Base-by-base conservation (phyloP, 1,284 basidiomycete species). In the Dichomitus squalens region DNA sequence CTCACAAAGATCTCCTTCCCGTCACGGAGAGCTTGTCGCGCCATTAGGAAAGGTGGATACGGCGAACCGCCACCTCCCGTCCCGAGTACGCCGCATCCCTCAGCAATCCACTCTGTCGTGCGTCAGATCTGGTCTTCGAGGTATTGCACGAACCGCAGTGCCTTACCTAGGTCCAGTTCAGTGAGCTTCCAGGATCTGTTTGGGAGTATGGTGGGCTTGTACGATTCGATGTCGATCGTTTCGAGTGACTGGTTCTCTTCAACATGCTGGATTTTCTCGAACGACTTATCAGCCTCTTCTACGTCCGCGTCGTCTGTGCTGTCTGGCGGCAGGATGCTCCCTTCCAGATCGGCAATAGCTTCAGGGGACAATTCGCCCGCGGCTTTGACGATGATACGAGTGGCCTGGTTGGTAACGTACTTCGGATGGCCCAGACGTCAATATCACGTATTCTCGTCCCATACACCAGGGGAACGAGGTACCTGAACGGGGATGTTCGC, bases 41-140 rank as follows among this genome's bases (percentile, higher is more conserved):
- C 68, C 60, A 77, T 75, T 18, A 82, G 63, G 65, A 77, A 83
- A 8, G 75, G 70, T 11, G 79, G 77, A 58, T 81, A 81, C 0
- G 82, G 76, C 0, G 79, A 78, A 4, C 82, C 82, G 4, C 83
- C 82, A 9, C 83, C 83, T 2, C 83, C 82, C 14, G 77, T 79
- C 1, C 82, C 83, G 5, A 84, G 68, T 31, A 83, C 74, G 50
- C 80, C 82, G 60, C 81, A 84, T 7, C 82, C 81, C 33, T 78
- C 75, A 1, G 80, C 76, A 50, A 84, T 80, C 80, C 80, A 83
- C 58, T 79, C 79, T 66, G 72, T 59, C 11, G 29, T 31, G n/a
- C n/a, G n/a, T n/a, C n/a, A n/a, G n/a, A n/a, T 31, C 6, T 31
- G 5, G 29, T 11, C n/a, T 6, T n/a, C 27, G 9, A 29, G 25